These are phyloP conservation scores for Ophiognomonia clavigignenti-juglandacearum DNA, from an alignment of 2,329 filamentous ascomycete species.

Conservation along the genomic window DNA sequence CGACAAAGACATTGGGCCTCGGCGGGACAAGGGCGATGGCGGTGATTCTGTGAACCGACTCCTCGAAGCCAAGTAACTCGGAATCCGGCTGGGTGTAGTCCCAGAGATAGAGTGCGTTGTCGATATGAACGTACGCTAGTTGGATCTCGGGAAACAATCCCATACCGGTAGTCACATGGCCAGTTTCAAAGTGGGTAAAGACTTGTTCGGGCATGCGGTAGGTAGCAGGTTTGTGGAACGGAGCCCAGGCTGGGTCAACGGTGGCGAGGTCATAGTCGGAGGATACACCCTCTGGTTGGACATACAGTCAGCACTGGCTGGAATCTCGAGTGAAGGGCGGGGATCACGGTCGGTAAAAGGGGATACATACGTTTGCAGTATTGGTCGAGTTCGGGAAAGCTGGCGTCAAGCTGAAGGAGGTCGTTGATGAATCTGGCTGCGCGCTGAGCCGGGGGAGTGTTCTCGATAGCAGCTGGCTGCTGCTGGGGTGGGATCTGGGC, in stretches of 20 bases:
- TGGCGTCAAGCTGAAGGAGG: slow-evolving; percentile 68
- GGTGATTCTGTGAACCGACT: slow-evolving; percentile 81
- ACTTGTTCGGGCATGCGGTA: slow-evolving; percentile 90
- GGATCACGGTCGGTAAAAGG: background rate
- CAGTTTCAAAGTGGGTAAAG: slow-evolving; percentile 86
- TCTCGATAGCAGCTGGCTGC: slow-evolving; percentile 39
- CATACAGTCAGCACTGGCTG: slow-evolving; percentile 21
- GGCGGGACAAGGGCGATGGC: slow-evolving; percentile 85
- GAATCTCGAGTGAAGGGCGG: background rate
- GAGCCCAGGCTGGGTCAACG: slow-evolving; percentile 68
- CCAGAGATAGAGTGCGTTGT: slow-evolving; percentile 95
- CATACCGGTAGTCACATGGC: slow-evolving; percentile 86
- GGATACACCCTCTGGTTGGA: slow-evolving; percentile 69
- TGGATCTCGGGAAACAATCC: slow-evolving; percentile 92
- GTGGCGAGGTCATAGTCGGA: slow-evolving; percentile 82
- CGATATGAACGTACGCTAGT: slow-evolving; percentile 92
- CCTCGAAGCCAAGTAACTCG: slow-evolving; percentile 87
- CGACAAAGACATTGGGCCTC: slow-evolving; percentile 80
- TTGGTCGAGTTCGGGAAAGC: slow-evolving; percentile 83
- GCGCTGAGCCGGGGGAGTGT: slow-evolving; percentile 63
- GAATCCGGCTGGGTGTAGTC: slow-evolving; percentile 93
- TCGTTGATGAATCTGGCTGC: slow-evolving; percentile 81
- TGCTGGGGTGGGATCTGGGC: slow-evolving; percentile 27
- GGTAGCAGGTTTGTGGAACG: slow-evolving; percentile 81
- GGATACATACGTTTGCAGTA: slow-evolving; percentile 75